phyloP scores from a whole-genome alignment of 2,329 filamentous ascomycete species.

The Capronia epimyces region DNA sequence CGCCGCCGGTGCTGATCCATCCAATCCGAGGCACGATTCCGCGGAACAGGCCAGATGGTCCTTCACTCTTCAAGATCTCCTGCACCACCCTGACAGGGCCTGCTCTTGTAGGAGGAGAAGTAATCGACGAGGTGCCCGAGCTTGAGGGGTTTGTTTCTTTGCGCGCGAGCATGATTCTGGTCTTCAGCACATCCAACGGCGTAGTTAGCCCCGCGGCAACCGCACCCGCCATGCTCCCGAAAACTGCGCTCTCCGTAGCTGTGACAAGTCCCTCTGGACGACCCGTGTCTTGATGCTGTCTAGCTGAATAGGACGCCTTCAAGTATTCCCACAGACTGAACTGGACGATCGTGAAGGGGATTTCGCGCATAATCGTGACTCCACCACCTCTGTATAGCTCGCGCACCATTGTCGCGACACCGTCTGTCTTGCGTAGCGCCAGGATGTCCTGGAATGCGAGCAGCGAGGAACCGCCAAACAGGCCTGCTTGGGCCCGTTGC shows the following conservation, averaged over 20 bases:
- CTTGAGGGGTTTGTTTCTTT: conserved; percentile 49
- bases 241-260: conserved; percentile 73
- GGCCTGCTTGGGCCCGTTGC: conserved; percentile 85
- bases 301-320: conserved; percentile 54
- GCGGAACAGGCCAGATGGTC: conserved; percentile 43
- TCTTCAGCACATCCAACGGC: conserved; percentile 93
- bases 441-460: conserved; percentile 67
- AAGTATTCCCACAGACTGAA: conserved; percentile 95
- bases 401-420: conserved; percentile 53
- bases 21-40: conserved; percentile 71
- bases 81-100: conserved; percentile 51
- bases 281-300: conserved; percentile 49
- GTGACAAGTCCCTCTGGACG: conserved; percentile 50
- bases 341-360: conserved; percentile 94
- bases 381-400: conserved; percentile 89
- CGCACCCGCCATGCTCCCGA: conserved; percentile 76
- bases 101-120: conserved; percentile 22
- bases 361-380: conserved; percentile 90
- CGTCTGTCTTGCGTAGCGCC: conserved; percentile 36
- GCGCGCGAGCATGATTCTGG: conserved; percentile 83
- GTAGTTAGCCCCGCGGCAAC: conserved; percentile 85
- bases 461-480: conserved; percentile 66
- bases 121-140: not conserved
- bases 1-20: conserved; percentile 92
- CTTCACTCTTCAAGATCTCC: conserved; percentile 53